These are phyloP conservation scores for Perkinsus chesapeaki DNA, from an alignment of 169 alveolate genomes.

Conservation along the genomic window DNA sequence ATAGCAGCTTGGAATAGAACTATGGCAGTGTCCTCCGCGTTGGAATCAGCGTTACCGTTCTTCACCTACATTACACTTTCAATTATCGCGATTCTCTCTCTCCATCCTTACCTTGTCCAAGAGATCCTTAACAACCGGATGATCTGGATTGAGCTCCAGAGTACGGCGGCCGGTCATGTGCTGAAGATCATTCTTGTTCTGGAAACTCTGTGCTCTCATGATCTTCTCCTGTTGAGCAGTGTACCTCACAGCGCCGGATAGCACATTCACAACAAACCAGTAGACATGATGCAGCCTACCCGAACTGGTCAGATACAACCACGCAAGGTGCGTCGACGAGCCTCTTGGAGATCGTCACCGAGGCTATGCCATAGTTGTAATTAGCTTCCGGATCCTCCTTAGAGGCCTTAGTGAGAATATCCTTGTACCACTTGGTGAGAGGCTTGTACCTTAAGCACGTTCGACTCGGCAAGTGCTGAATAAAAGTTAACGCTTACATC, in stretches of 20 bases:
- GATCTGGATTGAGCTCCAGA: conserved; percentile 39
- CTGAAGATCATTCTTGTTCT: conserved; percentile 30
- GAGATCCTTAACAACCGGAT: conserved; percentile 26
- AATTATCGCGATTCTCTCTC: background rate
- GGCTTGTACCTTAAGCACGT: conserved; percentile 29
- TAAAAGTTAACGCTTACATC: background rate
- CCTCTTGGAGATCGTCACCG: conserved; percentile 34
- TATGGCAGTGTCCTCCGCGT: conserved; percentile 22
- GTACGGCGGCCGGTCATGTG: conserved; percentile 42
- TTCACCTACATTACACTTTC: background rate
- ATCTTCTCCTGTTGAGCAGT: conserved; percentile 47
- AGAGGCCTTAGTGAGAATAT: conserved; percentile 19
- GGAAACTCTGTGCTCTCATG: conserved; percentile 46
- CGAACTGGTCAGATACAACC: conserved; percentile 43
- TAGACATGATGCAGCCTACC: conserved; percentile 7
- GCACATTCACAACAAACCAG: background rate
- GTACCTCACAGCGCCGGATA: conserved; percentile 1
- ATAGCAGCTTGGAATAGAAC: conserved; percentile 39
- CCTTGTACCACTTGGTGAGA: conserved; percentile 29
- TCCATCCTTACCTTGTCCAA: background rate
- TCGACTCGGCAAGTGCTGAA: background rate
- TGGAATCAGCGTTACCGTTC: background rate
- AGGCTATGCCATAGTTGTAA: background rate
- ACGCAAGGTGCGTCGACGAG: conserved; percentile 41
- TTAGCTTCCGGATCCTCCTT: conserved; percentile 3